Evolutionary conservation across 192 early-diverging fungal genomes (phyloP), one percentile per base, ranked within the genome.

Genomic region (Ambispora gerdemannii): DNA sequence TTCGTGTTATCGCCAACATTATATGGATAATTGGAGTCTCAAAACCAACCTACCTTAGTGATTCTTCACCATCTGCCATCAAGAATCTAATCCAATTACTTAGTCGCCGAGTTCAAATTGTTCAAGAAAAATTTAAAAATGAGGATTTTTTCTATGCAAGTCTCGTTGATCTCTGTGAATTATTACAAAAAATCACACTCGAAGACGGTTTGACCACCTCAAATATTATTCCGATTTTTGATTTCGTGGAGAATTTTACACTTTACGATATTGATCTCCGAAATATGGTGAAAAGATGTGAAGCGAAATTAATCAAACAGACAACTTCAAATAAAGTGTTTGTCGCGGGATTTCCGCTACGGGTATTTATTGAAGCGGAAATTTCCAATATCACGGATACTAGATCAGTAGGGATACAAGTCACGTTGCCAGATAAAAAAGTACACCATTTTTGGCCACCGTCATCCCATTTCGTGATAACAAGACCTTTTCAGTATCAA

Each of bases 401-500:
- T 19, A 60, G 11, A 31, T 27, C 55, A 30, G 20, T 60, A 0
- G 35, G 43, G 20, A 20, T 70, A 31, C 68, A 70, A 13, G 52
- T 69, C 1, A 69, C 32, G 15, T 35, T 69, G 8, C 67, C 67
- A 2, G 67, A 69, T 55, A 43, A 58, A 30, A 38, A 4, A 28
- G 49, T 60, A 31, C 24, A 49, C 17, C 53, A 70, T 59, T 70
- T 70, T 59, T n/a, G 55, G 22, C 34, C 68, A 25, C 24, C 68
- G 47, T 47, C 68, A 3, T 43, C 27, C 17, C 34, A 69, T 24
- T 70, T 70, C 28, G 24, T 70, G n/a, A 0, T 19, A 19, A 50
- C 20, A 4, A 31, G 35, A 22, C 19, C 35, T 4, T n/a, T 50
- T 70, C 31, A 70, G 25, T 49, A 31, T 49, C 68, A 60, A 19